These are phyloP conservation scores for Davidsoniella eucalypti DNA, from an alignment of 2,329 filamentous ascomycete species.

Conservation along the genomic window DNA sequence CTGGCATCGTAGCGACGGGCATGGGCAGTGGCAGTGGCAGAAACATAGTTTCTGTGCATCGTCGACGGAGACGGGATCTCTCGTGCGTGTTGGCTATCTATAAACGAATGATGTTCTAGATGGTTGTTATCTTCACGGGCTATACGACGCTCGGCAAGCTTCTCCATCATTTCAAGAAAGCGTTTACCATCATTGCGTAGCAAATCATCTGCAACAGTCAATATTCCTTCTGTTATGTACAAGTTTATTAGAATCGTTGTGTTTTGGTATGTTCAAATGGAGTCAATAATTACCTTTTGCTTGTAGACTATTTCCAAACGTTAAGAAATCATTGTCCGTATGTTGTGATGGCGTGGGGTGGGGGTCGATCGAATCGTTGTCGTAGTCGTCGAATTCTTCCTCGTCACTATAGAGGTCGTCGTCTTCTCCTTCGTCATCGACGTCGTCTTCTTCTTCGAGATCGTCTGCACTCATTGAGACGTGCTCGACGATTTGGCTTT, in stretches of 20 bases:
- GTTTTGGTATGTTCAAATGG: too few species aligned
- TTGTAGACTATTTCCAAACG: slow-evolving; percentile 91
- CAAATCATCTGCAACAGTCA: slow-evolving; percentile 95
- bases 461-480: slow-evolving; percentile 31
- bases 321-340: slow-evolving; percentile 72
- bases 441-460: slow-evolving; percentile 39
- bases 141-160: slow-evolving; percentile 93
- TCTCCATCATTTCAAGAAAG: slow-evolving; percentile 99
- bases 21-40: slow-evolving; percentile 32
- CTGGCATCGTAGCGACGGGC: slow-evolving; percentile 33
- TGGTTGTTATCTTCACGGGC: slow-evolving; percentile 67
- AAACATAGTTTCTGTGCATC: slow-evolving; percentile 42
- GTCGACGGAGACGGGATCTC: slow-evolving; percentile 25
- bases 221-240: slow-evolving; percentile 45
- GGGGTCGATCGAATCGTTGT: slow-evolving; percentile 40
- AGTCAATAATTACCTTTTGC: slow-evolving; percentile 52
- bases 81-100: slow-evolving; percentile 12
- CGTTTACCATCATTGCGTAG: slow-evolving; percentile 98
- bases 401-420: slow-evolving; percentile 38
- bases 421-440: slow-evolving; percentile 32
- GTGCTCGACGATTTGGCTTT: slow-evolving; percentile 57
- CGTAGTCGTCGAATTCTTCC: slow-evolving; percentile 44
- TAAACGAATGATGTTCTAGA: neutral
- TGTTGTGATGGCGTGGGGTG: slow-evolving; percentile 35
- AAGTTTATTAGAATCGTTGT: slow-evolving; percentile 18